phyloP scores from a whole-genome alignment of 495 filamentous ascomycete genomes.

The Tuber indicum region DNA sequence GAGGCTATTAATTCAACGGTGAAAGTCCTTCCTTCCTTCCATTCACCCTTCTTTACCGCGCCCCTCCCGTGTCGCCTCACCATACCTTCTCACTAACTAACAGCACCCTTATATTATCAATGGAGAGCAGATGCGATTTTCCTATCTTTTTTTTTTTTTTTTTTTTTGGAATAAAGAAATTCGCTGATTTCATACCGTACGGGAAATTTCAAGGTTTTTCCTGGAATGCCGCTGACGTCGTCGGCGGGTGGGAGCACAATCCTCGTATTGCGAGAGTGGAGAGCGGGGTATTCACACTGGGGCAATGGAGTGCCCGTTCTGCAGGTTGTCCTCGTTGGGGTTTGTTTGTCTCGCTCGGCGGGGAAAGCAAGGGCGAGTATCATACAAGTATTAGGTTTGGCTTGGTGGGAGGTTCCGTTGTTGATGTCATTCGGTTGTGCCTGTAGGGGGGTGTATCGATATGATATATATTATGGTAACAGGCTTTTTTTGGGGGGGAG shows the following conservation, averaged over 20 bases:
- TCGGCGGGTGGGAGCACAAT: neutral
- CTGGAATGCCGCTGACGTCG: neutral
- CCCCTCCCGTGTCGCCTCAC: neutral
- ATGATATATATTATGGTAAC: neutral
- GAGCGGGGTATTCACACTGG: neutral
- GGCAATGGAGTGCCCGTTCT: neutral
- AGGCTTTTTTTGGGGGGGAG: neutral
- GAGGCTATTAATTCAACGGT: neutral
- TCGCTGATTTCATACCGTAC: neutral
- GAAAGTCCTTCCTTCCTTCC: neutral
- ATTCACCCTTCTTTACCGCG: neutral
- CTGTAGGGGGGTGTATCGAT: neutral
- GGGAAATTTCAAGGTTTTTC: neutral
- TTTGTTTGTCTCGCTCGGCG: neutral
- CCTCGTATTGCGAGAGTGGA: neutral
- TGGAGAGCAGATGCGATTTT: neutral
- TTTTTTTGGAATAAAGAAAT: neutral
- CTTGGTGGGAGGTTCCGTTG: neutral
- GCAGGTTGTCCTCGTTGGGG: neutral
- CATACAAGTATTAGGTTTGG: neutral
- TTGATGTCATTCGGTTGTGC: neutral
- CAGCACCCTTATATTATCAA: neutral
- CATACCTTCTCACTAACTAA: neutral
- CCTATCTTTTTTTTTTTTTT: neutral
- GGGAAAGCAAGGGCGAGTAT: neutral